phyloP scores from a whole-genome alignment of 1,284 basidiomycete species.

The Sporisorium exsertum region DNA sequence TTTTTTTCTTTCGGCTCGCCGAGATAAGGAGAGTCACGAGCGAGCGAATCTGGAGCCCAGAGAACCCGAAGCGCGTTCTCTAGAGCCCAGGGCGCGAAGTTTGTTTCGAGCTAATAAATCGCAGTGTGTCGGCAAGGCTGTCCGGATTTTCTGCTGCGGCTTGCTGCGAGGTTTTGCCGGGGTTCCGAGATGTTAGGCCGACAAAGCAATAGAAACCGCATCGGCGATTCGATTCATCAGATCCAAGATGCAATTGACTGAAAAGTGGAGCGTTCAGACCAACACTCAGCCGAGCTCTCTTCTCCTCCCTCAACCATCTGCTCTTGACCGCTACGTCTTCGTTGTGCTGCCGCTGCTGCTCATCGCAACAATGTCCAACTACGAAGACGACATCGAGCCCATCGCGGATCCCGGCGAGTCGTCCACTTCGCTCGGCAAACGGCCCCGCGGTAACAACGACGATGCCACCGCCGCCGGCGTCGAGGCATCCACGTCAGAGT shows the following conservation, averaged over 20 bases:
- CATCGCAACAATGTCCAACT: slow-evolving; percentile 39
- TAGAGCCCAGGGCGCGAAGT: slow-evolving; percentile 22
- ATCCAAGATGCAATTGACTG: background rate
- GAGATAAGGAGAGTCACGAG: background rate
- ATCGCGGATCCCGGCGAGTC: slow-evolving; percentile 42
- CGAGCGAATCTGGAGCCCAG: slow-evolving; percentile 27
- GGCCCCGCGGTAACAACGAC: slow-evolving; percentile 10
- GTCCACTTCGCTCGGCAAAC: slow-evolving; percentile 32
- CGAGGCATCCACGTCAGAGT: slow-evolving; percentile 1
- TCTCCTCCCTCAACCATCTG: background rate
- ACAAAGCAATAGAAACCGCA: too few species aligned
- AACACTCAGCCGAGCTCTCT: background rate
- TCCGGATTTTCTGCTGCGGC: background rate
- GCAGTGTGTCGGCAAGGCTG: background rate
- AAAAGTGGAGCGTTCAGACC: slow-evolving; percentile 13
- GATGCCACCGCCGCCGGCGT: background rate
- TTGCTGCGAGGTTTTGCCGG: too few species aligned
- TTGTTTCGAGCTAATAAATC: too few species aligned
- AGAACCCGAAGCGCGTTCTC: slow-evolving; percentile 44
- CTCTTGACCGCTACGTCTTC: background rate
- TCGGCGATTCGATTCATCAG: background rate
- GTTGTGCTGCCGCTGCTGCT: too few species aligned
- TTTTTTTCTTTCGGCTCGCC: too few species aligned
- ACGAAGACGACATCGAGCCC: slow-evolving; percentile 55
- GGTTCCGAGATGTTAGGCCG: too few species aligned